These are phyloP conservation scores for Phyllosticta citribraziliensis DNA, from an alignment of 2,329 filamentous ascomycete species.

Conservation along the genomic window DNA sequence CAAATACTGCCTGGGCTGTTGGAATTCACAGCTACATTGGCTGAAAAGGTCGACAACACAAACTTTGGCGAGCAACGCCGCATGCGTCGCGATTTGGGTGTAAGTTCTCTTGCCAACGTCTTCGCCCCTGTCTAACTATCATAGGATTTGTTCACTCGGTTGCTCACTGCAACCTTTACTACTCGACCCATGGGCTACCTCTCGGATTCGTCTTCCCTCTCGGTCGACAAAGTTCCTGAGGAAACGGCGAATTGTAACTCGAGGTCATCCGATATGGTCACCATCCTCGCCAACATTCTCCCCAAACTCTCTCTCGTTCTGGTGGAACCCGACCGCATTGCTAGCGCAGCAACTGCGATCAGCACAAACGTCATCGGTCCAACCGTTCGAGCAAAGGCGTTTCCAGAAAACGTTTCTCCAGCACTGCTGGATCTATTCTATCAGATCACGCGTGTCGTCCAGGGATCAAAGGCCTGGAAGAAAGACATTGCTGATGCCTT, in stretches of 20 bases:
- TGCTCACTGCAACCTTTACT: conserved; percentile 90
- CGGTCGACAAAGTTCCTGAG: conserved; percentile 30
- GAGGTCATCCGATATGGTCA: conserved; percentile 54
- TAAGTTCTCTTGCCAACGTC: conserved; percentile 37
- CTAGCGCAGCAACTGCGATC: conserved; percentile 67
- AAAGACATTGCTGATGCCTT: conserved; percentile 89
- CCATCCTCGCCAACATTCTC: conserved; percentile 68
- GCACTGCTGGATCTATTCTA: conserved; percentile 64
- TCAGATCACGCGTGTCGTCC: conserved; percentile 65
- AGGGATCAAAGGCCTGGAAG: conserved; percentile 81
- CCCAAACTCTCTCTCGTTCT: conserved; percentile 75
- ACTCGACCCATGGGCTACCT: conserved; percentile 68
- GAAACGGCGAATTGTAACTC: conserved; percentile 15
- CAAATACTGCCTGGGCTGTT: conserved; percentile 79
- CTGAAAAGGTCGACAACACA: conserved; percentile 94
- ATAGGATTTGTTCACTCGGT: conserved; percentile 77
- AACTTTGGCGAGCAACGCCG: conserved; percentile 90
- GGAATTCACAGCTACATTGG: conserved; percentile 80
- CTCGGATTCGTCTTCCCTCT: conserved; percentile 30
- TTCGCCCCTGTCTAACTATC: conserved; percentile 15
- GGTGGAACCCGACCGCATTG: conserved; percentile 74
- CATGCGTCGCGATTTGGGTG: conserved; percentile 82
- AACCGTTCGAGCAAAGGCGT: conserved; percentile 70
- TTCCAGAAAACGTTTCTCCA: conserved; percentile 73
- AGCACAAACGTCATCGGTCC: conserved; percentile 76